Evolutionary conservation across 2,329 filamentous ascomycete genomes (phyloP).

Genomic region (Cryphonectria parasitica): DNA sequence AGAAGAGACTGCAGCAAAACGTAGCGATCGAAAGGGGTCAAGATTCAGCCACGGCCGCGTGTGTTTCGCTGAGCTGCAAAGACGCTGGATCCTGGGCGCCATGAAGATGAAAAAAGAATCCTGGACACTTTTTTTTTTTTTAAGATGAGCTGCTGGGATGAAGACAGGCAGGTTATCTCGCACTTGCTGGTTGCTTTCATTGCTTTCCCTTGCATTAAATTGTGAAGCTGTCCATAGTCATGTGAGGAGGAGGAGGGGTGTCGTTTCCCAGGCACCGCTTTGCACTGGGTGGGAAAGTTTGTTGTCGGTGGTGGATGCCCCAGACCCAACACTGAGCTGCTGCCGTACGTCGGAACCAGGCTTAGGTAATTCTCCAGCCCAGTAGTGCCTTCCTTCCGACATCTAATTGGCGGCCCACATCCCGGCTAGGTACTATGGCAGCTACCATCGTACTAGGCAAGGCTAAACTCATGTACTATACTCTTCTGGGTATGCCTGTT

Average conservation of each 20-base stretch:
- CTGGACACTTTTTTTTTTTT: neutral
- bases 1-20: neutral
- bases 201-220: slow-evolving; percentile 1
- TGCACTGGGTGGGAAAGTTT: neutral
- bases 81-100: neutral
- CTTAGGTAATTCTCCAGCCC: neutral
- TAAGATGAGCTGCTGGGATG: slow-evolving; percentile 1
- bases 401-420: neutral
- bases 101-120: neutral
- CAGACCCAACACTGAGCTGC: neutral
- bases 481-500: neutral
- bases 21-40: neutral
- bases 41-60: neutral
- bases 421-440: neutral
- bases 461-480: neutral
- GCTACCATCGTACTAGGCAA: neutral
- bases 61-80: neutral
- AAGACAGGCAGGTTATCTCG: neutral
- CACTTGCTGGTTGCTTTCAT: neutral
- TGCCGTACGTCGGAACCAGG: neutral
- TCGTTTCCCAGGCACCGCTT: neutral
- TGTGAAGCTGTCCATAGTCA: neutral
- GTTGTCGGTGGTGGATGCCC: neutral
- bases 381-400: neutral
- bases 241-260: neutral